Conservation (phyloP, 2,329 filamentous ascomycete species). For the Daldinia eschscholtzii region DNA sequence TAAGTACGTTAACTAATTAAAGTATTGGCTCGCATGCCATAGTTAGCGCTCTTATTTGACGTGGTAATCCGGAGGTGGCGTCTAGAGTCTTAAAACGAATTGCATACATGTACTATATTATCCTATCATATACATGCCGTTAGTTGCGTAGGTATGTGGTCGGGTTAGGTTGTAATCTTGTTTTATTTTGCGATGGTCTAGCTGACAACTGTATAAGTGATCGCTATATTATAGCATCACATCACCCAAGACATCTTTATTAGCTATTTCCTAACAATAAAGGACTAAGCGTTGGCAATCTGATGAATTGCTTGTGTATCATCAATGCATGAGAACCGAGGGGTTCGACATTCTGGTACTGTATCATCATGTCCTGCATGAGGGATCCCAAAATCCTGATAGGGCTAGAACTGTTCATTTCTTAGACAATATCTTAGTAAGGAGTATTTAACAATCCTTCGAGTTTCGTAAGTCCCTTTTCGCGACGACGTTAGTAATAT, state of each 20-base stretch:
- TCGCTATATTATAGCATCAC: background rate
- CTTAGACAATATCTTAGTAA: background rate
- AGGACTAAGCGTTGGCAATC: background rate
- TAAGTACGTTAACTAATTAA: background rate
- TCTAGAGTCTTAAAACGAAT: background rate
- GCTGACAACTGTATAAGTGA: background rate
- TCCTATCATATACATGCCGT: background rate
- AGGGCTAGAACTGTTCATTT: background rate
- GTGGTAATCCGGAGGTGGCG: background rate
- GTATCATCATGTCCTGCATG: conserved; percentile 14
- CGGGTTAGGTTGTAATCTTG: background rate
- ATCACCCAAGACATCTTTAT: background rate
- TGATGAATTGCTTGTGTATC: conserved; percentile 19
- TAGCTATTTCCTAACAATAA: background rate
- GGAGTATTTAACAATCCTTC: conserved; percentile 1
- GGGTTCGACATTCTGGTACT: conserved; percentile 15
- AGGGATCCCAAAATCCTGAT: background rate
- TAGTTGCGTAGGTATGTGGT: background rate
- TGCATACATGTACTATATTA: background rate
- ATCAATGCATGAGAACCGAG: conserved; percentile 16
- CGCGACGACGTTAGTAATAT: background rate
- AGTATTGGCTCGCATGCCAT: background rate
- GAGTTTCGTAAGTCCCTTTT: background rate
- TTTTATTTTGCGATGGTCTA: background rate
- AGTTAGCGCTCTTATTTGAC: background rate